Evolutionary conservation across 768 basidiomycete genomes (phyloP), one percentile per base, ranked within the genome.

Genomic region (Lyophyllum shimeji): DNA sequence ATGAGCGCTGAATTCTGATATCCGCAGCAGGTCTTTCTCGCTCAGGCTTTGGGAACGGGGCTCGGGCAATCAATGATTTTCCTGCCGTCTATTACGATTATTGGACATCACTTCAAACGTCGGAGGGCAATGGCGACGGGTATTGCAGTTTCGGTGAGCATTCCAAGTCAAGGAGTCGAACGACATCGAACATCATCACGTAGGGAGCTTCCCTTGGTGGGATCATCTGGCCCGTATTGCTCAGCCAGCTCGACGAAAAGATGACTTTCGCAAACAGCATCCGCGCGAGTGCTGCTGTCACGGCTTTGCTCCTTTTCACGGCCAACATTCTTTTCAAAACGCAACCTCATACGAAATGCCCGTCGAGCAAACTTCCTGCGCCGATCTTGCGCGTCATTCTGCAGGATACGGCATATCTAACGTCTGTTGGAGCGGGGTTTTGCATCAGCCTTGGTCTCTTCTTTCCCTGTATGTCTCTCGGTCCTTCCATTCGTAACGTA

Each of bases 21-120:
- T 23, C 21, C 44, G 56, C 20, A 59, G 58, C 53, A 80, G 72
- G 69, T 81, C 17, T 82, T 84, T 62, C 68, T 84, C 12, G 69
- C 80, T 0, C 82, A 85, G 67, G 82, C 76, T 3, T 67, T 85
- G n/a, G 82, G 80, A n/a, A 77, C 81, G 69, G 84, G 83, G 1
- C 50, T 74, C 7, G 79, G 78, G 2, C 71, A 76, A 37, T 78
- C 81, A 1, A 61, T 82, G 21, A 67, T 81, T 23, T 83, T 81
- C 67, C 63, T 82, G 21, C 83, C 82, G 0, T 76, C 81, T 2
- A 65, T 81, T 44, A 73, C 72, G 11, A 69, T 81, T 33, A 66
- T 78, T n/a, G 70, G 76, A 3, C 79, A 80, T 47, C 76, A 79
- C 61, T 83, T 80, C 63, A 70, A 68, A 50, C 67, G 60, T 56